Evolutionary conservation across 495 filamentous ascomycete species (phyloP).

Genomic region (Neurospora africana): DNA sequence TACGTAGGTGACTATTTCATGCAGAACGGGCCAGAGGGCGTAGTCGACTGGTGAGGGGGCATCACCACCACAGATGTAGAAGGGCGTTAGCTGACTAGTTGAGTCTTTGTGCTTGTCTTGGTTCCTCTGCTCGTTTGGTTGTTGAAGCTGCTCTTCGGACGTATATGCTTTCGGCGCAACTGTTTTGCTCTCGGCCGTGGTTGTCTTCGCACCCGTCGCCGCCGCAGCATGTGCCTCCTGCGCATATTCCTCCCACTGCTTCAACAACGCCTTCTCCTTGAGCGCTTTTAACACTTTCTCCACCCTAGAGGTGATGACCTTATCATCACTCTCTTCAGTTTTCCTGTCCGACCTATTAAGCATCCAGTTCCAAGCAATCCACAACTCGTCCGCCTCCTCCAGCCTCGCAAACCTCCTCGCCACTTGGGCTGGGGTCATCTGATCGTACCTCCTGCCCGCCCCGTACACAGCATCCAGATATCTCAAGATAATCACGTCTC

Average conservation of each 20-base stretch:
- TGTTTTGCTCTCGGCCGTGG: background rate
- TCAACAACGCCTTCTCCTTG: slow-evolving; percentile 6
- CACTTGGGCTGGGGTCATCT: slow-evolving; percentile 20
- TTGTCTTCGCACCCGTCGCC: slow-evolving; percentile 38
- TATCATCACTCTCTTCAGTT: background rate
- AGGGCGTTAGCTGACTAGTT: background rate
- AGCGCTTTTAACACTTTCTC: slow-evolving; percentile 1
- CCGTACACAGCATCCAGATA: slow-evolving; percentile 46
- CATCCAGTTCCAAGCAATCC: slow-evolving; percentile 23
- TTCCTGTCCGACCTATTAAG: slow-evolving; percentile 4
- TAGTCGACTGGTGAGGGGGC: slow-evolving; percentile 56
- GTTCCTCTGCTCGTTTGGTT: background rate
- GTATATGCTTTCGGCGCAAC: background rate
- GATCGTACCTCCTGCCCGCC: slow-evolving; percentile 14
- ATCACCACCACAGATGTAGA: slow-evolving; percentile 46
- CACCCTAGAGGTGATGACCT: background rate
- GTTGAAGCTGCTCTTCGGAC: background rate
- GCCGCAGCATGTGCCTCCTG: slow-evolving; percentile 26
- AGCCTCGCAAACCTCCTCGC: slow-evolving; percentile 28
- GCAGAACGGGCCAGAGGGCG: slow-evolving; percentile 59
- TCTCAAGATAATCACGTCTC: slow-evolving; percentile 40
- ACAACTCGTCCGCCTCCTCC: slow-evolving; percentile 27
- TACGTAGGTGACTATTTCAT: slow-evolving; percentile 36
- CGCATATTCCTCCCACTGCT: slow-evolving; percentile 16
- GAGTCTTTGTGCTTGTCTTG: background rate